Evolutionary conservation across 179 eudicot genomes (phyloP), one percentile per base, ranked within the genome.

Genomic region (Nepenthes alata): DNA sequence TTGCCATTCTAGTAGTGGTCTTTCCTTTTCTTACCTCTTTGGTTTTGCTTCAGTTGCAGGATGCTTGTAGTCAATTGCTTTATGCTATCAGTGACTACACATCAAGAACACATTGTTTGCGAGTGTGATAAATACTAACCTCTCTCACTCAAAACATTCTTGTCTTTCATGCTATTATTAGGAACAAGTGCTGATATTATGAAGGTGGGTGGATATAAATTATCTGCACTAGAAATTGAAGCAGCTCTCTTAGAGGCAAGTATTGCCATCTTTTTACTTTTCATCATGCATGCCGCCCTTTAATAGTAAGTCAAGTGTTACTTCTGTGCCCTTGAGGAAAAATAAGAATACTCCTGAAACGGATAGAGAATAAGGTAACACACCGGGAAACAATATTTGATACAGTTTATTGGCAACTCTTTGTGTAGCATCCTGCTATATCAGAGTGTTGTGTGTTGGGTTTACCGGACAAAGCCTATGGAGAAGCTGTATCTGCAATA

Each of bases 131-230:
- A 25, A 25, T 25, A 25, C 25, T 25, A 25, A 25, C 25, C 25
- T 25, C 25, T 53, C 49, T 8, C 13, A 13, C 9, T 37, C 9
- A 38, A 53, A 53, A 41, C 10, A 11, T 25, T 66, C 12, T 58
- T 13, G 39, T 34, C 36, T 44, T 70, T 51, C 6, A 35, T 75
- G n/a, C 48, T 63, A 39, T 60, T 58, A 44, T 53, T 74, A 91
- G 99, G 99, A 62, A 93, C 83, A 41, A 93, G 88, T 81, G 99
- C 97, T 77, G 99, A 94, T 72, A 94, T 94, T 61, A 87, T 94
- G 97, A 94, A 94, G 78, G 97, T 94, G 59, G 99, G 99, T 57
- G 99, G 99, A 63, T 94, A 90, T 80, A 94, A 94, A 72, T 73
- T 94, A 66, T 94, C 99, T 9, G 97, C 99, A 61, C 79, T 94